Base-by-base conservation (phyloP, 192 early-diverging fungal species). In the Coemansia sp. region DNA sequence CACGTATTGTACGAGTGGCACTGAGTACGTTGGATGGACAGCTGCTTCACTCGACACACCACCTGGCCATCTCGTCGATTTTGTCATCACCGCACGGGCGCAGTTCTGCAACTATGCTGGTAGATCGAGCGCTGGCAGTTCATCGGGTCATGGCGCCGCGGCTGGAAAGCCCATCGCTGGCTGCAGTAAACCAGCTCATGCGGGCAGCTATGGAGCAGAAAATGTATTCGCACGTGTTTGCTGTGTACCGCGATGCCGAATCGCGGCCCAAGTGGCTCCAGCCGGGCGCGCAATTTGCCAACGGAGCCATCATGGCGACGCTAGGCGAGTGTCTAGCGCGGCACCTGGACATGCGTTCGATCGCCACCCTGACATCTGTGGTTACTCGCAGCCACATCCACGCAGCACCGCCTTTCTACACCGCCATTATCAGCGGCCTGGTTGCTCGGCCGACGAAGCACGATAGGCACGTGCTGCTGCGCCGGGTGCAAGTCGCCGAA, bases 31-130 rank as follows among this genome's bases (percentile, higher is more conserved):
- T 56, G 14, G 42, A 50, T 12, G 32, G 23, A 29, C 36, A 20
- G 14, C 26, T 65, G 8, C 44, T 65, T 17, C 69, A 72, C 21
- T 56, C 62, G 6, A 72, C 62, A 1, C 69, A 72, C 38, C 62
- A 56, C 27, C 15, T 57, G 27, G 69, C 51, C 0, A 34, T 65
- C 2, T 21, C 28, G n/a, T 8, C 57, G 3, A 49, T 61, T 26
- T 17, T 65, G 9, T 15, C 8, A 6, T 50, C 55, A 20, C 34
- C 5, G 8, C 11, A 26, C 5, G 12, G 3, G 23, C 25, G 7
- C 27, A 17, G n/a, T 1, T 15, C 21, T 0, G 23, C 19, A n/a
- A 14, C 20, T 0, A 7, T n/a, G 30, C 22, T 30, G n/a, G 23
- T 52, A 12, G 35, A 10, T 0, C 20, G 2, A n/a, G 31, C 58